A percentile compares a stretch with the other conserved stretches of the same genome.
Evolutionary conservation across 805 yeast genomes (phyloP).

Genomic region (Saccharomycopsis malanga): DNA sequence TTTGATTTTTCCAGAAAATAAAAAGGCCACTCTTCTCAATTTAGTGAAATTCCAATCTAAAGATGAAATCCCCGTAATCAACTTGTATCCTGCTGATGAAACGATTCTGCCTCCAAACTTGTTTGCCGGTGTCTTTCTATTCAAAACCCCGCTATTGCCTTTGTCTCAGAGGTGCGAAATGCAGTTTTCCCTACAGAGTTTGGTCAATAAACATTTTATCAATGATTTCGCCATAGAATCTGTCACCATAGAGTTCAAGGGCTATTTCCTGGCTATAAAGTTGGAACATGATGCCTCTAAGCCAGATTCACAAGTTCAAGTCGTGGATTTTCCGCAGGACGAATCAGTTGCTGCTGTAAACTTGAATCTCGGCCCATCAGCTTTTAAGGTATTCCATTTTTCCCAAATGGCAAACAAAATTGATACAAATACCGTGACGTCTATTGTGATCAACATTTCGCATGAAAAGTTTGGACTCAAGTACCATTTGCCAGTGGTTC

Average conservation of each 20-base stretch:
- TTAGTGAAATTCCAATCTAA: slow-evolving; percentile 10
- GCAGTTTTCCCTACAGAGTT: slow-evolving; percentile 28
- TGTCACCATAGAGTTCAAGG: slow-evolving; percentile 11
- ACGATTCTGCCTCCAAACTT: slow-evolving; percentile 21
- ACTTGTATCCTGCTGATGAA: slow-evolving; percentile 25
- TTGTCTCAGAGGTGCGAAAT: slow-evolving; percentile 23
- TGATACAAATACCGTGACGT: slow-evolving; percentile 25
- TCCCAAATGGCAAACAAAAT: slow-evolving; percentile 23
- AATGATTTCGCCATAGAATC: slow-evolving; percentile 4
- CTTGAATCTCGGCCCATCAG: slow-evolving; percentile 3
- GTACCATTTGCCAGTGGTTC: slow-evolving; percentile 16
- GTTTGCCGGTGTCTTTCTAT: slow-evolving; percentile 25
- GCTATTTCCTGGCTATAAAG: slow-evolving; percentile 22
- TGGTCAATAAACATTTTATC: slow-evolving; percentile 7
- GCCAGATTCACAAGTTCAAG: neutral
- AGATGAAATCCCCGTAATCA: slow-evolving; percentile 21
- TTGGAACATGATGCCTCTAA: slow-evolving; percentile 23
- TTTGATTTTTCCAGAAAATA: neutral
- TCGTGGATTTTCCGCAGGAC: neutral
- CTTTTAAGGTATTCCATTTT: slow-evolving; percentile 17
- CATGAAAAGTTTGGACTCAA: slow-evolving; percentile 14
- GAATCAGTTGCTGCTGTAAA: slow-evolving; percentile 18
- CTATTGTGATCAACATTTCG: slow-evolving; percentile 13
- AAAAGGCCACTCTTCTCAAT: neutral
- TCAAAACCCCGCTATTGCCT: slow-evolving; percentile 23